Conservation (phyloP, 495 filamentous ascomycete species). For the Aspergillus diversus region DNA sequence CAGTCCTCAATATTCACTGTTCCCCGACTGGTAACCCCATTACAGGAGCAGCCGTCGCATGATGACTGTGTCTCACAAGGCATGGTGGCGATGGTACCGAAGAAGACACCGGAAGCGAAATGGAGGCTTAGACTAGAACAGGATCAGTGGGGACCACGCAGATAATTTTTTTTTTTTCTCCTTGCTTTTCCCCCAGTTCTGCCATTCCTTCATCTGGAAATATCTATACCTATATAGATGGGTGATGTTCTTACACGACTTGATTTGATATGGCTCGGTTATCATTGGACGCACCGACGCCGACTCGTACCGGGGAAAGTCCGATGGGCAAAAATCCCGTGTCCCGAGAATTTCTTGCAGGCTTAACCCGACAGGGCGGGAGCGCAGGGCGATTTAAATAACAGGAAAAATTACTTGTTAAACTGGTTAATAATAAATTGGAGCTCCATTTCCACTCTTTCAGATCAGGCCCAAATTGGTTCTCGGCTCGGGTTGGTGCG, state of each 20-base stretch:
- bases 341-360: constrained; percentile 11
- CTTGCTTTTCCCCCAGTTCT: not conserved
- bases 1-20: constrained; percentile 45
- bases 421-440: constrained; percentile 14
- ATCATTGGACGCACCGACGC: constrained; percentile 7
- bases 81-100: constrained; percentile 25
- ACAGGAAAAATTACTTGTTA: constrained; percentile 7
- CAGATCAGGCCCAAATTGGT: constrained; percentile 11
- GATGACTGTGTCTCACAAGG: constrained; percentile 38
- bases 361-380: not conserved
- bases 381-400: constrained; percentile 16
- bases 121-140: not conserved
- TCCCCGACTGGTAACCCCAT: constrained; percentile 19
- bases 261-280: not conserved
- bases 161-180: not conserved
- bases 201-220: not conserved
- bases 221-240: not conserved
- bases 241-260: not conserved
- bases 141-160: not conserved
- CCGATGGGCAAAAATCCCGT: constrained; percentile 14
- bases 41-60: constrained; percentile 47
- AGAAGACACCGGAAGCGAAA: not conserved
- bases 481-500: constrained; percentile 26
- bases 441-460: constrained; percentile 14
- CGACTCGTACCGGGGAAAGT: constrained; percentile 20